Base-by-base conservation (phyloP, 208 protist species). In the Wallacemonas sp. region DNA sequence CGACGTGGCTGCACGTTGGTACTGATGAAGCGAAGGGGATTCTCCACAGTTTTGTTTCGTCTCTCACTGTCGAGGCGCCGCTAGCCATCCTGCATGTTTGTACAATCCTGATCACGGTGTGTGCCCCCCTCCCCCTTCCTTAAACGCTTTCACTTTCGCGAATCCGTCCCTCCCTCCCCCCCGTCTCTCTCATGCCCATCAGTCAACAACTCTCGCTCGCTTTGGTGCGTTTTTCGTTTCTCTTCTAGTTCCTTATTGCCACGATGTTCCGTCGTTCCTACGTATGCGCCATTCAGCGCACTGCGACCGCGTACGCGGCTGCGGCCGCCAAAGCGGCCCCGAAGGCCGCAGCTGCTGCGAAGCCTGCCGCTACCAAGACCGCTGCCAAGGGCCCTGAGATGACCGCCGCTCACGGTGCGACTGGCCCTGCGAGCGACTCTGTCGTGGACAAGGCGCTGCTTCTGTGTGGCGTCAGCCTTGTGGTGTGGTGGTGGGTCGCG, bases 401-500 rank as follows among this genome's bases (percentile, higher is more conserved):
- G 69, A 86, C 82, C 17, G 80, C 72, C 12, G 71, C 78, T 4
- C 72, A 82, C 47, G 85, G 89, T 26, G 86, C 85, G 8, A 68
- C 67, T 11, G 70, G 81, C 33, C 63, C 72, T 23, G 74, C 79
- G n/a, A 78, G 81, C 6, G 88, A 95, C 67, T 83, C 83, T 8
- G 19, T 82, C 5, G 46, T 88, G 1, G 89, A 95, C 73, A 95
- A 95, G 77, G 57, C 63, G 8, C 16, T 95, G 17, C 65, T 92
- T 19, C 65, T 61, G 23, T 76, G 43, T 1, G 68, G 72, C 34
- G 26, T 90, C 19, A 36, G 24, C 56, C 70, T 68, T n/a, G 58
- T 92, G 24, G 49, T 58, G 46, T 66, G 29, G 16, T 95, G 89
- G 89, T 85, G 78, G 71, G 56, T 80, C 24, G 79, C 76, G 34